Conservation (phyloP, 2,329 filamentous ascomycete species). For the Colletotrichum sp. region DNA sequence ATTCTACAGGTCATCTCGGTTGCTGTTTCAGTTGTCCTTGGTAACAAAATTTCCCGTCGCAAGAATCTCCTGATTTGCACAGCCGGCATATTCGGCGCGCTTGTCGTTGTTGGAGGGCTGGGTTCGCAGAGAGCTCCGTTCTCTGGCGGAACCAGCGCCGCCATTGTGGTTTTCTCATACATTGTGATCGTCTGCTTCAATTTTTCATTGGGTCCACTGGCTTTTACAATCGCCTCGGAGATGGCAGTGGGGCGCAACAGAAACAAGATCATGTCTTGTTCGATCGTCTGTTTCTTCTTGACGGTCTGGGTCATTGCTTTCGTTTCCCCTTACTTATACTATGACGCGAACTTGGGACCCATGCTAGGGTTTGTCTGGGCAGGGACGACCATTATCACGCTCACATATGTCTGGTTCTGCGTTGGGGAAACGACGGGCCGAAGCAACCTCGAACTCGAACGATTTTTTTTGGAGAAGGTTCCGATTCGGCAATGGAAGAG, state of each 20-base stretch:
- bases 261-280: constrained; percentile 47
- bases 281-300: constrained; percentile 43
- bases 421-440: constrained; percentile 33
- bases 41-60: constrained; percentile 39
- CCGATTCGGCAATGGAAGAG: constrained; percentile 35
- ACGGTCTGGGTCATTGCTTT: constrained; percentile 31
- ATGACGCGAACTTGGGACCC: constrained; percentile 43
- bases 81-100: constrained; percentile 32
- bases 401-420: constrained; percentile 40
- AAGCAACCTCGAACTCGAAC: background rate
- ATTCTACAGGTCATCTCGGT: constrained; percentile 42
- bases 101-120: background rate
- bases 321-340: constrained; percentile 45
- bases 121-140: background rate
- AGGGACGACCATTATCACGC: constrained; percentile 34
- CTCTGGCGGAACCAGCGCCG: constrained; percentile 24
- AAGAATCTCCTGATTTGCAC: constrained; percentile 38
- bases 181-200: constrained; percentile 42
- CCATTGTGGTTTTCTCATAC: constrained; percentile 26
- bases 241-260: constrained; percentile 47
- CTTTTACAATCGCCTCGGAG: constrained; percentile 42
- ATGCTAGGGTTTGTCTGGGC: constrained; percentile 43
- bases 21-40: constrained; percentile 34
- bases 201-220: constrained; percentile 41
- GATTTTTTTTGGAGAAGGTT: constrained; percentile 40